These are phyloP conservation scores for Curvularia verruculosa DNA, from an alignment of 2,329 filamentous ascomycete species.

Conservation along the genomic window DNA sequence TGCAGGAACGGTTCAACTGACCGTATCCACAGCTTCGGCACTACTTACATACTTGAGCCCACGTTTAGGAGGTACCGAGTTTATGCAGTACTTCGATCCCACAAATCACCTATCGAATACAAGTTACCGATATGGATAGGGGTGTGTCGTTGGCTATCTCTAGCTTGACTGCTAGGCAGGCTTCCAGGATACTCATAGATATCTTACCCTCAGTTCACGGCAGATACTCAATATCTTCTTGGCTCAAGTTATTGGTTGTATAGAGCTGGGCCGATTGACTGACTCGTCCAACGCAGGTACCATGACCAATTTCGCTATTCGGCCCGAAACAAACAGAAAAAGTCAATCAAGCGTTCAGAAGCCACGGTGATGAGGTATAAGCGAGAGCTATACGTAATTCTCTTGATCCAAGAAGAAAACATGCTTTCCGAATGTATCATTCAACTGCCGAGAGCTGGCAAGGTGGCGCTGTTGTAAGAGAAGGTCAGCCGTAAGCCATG, in stretches of 20 bases:
- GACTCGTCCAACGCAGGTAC: conserved; percentile 2
- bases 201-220: neutral
- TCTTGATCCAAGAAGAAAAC: neutral
- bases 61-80: no score
- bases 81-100: neutral
- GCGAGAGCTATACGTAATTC: neutral
- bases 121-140: neutral
- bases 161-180: neutral
- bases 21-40: neutral
- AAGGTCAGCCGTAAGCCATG: neutral
- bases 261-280: neutral
- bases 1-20: neutral
- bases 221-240: neutral
- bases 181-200: neutral
- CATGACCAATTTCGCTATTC: neutral
- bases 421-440: neutral
- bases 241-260: neutral
- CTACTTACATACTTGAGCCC: no score
- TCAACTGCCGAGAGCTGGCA: neutral
- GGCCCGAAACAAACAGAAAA: neutral
- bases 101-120: neutral
- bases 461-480: neutral
- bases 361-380: neutral
- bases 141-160: neutral
- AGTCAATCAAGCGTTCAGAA: neutral